Conservation (phyloP, 805 yeast species). For the Yamadazyma tumulicola region DNA sequence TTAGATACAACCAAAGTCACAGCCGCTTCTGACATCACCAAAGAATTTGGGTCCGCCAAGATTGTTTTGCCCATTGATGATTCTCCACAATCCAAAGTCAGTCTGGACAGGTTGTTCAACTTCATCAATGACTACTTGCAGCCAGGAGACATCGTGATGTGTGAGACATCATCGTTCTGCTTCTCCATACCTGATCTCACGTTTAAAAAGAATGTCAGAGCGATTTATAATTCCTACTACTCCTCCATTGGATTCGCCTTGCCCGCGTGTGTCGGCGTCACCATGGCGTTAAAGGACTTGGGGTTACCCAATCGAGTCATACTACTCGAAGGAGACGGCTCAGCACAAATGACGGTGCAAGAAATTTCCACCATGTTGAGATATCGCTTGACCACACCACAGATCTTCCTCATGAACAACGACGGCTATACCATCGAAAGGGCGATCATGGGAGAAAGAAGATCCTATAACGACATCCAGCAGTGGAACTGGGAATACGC, state of each 20-base stretch:
- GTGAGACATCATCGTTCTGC: slow-evolving; percentile 82
- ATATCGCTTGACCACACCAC: slow-evolving; percentile 48
- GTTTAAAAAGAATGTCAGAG: slow-evolving; percentile 52
- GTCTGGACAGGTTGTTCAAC: slow-evolving; percentile 33
- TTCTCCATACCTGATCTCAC: slow-evolving; percentile 69
- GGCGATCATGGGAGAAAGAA: slow-evolving; percentile 72
- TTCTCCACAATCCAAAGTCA: slow-evolving; percentile 2
- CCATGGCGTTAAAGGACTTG: slow-evolving; percentile 64
- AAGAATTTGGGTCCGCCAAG: too few relatives aligned
- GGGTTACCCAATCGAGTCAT: slow-evolving; percentile 54
- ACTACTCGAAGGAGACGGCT: slow-evolving; percentile 86
- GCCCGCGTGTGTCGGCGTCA: slow-evolving; percentile 82
- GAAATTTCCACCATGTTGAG: slow-evolving; percentile 68
- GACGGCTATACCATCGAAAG: slow-evolving; percentile 90
- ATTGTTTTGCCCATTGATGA: slow-evolving; percentile 1
- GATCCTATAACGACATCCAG: slow-evolving; percentile 78
- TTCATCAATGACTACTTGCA: slow-evolving; percentile 36
- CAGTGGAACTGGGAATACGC: slow-evolving; percentile 78
- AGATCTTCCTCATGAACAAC: slow-evolving; percentile 75
- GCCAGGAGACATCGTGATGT: slow-evolving; percentile 67
- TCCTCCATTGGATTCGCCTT: slow-evolving; percentile 87
- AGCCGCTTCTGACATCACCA: slow-evolving; percentile 9
- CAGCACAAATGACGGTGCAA: slow-evolving; percentile 92
- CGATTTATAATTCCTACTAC: slow-evolving; percentile 69
- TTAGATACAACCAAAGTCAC: slow-evolving; percentile 16